Evolutionary conservation across 2,329 filamentous ascomycete species (phyloP).

Genomic region (Ascochyta clinopodiicola): DNA sequence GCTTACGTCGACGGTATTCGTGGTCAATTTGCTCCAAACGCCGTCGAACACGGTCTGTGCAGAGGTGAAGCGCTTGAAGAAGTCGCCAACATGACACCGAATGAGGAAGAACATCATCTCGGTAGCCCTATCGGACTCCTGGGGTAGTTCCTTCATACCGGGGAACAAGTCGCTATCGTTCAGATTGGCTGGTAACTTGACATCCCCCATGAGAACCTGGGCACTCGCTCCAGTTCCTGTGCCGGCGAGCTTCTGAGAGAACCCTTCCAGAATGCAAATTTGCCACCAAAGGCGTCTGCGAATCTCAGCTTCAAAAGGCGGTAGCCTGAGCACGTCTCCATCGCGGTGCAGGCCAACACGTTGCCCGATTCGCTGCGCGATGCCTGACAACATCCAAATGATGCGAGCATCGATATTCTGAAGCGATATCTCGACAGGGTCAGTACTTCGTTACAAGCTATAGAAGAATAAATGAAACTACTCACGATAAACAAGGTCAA

Average conservation of each 20-base stretch:
- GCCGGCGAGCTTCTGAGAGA: constrained; percentile 62
- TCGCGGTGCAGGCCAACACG: constrained; percentile 69
- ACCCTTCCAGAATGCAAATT: constrained; percentile 66
- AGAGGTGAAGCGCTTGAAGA: constrained; percentile 37
- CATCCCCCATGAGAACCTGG: constrained; percentile 56
- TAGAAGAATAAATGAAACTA: neutral
- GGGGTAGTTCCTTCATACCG: constrained; percentile 53
- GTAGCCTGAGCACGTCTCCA: constrained; percentile 58
- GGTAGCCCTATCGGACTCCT: constrained; percentile 51
- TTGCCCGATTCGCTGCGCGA: constrained; percentile 66
- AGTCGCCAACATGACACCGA: constrained; percentile 51
- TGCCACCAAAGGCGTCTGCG: constrained; percentile 64
- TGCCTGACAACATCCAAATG: constrained; percentile 69
- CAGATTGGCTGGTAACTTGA: constrained; percentile 59
- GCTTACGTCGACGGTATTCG: constrained; percentile 20
- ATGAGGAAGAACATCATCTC: constrained; percentile 59
- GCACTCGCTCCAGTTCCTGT: constrained; percentile 47
- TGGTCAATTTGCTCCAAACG: constrained; percentile 33
- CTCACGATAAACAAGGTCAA: constrained; percentile 70
- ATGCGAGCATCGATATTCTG: constrained; percentile 59
- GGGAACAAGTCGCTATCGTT: constrained; percentile 59
- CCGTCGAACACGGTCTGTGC: constrained; percentile 31
- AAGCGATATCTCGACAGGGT: constrained; percentile 48
- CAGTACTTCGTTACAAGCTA: neutral
- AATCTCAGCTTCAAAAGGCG: constrained; percentile 65